phyloP scores from a whole-genome alignment of 2,329 filamentous ascomycete genomes.

The Colletotrichum sublineola region DNA sequence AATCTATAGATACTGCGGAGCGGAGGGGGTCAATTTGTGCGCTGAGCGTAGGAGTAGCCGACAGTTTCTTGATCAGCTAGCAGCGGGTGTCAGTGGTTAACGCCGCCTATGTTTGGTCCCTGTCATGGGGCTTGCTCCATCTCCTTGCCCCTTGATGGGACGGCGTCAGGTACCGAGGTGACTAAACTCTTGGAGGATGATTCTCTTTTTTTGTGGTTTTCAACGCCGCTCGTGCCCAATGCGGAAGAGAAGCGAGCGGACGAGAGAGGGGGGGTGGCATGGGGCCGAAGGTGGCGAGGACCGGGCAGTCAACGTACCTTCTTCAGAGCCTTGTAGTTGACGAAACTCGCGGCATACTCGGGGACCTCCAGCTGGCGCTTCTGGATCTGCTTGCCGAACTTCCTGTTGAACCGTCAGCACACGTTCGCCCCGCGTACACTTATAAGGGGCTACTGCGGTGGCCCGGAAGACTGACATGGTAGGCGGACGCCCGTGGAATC shows the following conservation, averaged over 20 bases:
- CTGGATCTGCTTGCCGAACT: constrained; percentile 99
- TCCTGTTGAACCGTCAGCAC: constrained; percentile 70
- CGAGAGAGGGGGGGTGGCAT: constrained; percentile 17
- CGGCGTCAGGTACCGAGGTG: constrained; percentile 29
- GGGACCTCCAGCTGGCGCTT: constrained; percentile 99
- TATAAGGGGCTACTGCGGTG: not conserved
- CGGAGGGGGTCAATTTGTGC: constrained; percentile 77
- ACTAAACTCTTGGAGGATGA: constrained; percentile 22
- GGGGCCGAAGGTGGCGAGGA: constrained; percentile 15
- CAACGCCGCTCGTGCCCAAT: constrained; percentile 14
- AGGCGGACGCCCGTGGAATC: constrained; percentile 30
- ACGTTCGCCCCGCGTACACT: constrained; percentile 5
- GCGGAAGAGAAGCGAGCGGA: constrained; percentile 11
- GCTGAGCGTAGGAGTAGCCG: constrained; percentile 86
- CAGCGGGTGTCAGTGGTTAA: constrained; percentile 50
- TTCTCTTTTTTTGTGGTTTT: constrained; percentile 23
- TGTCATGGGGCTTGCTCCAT: constrained; percentile 42
- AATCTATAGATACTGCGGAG: constrained; percentile 69
- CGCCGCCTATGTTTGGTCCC: constrained; percentile 26
- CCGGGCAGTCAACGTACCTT: constrained; percentile 75
- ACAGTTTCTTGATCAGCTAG: constrained; percentile 98
- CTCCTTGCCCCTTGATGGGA: constrained; percentile 34
- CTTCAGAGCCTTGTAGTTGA: constrained; percentile 99
- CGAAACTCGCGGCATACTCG: constrained; percentile 98
- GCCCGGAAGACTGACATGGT: constrained; percentile 35